Conservation (phyloP, 441 rosid species). For the Brassica balearica region DNA sequence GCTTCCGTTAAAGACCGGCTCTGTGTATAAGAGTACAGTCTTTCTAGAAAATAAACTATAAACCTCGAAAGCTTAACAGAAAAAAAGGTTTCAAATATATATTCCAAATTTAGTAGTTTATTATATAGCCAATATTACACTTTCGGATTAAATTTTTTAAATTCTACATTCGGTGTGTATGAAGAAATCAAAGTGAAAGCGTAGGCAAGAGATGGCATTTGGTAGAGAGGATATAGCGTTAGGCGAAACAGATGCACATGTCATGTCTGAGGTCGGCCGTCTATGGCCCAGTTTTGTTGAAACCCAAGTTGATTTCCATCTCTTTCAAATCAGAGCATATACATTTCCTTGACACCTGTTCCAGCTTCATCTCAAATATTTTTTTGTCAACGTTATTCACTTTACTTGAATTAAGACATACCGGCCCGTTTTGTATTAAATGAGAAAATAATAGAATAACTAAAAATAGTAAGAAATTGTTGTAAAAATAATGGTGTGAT, state of each 20-base stretch:
- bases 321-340: background rate
- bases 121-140: background rate
- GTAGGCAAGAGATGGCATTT: constrained; percentile 19
- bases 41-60: background rate
- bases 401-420: constrained; percentile 5
- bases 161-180: background rate
- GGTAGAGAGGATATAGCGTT: constrained; percentile 30
- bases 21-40: background rate
- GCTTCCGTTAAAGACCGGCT: no score
- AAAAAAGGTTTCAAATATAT: background rate
- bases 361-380: background rate
- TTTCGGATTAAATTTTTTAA: background rate
- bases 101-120: background rate
- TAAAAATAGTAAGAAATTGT: background rate
- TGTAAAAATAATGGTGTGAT: background rate
- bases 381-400: background rate
- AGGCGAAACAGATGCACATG: constrained; percentile 41
- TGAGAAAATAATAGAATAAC: constrained; percentile 10
- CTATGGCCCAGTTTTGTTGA: constrained; percentile 35
- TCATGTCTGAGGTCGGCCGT: constrained; percentile 42
- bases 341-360: constrained; percentile 14
- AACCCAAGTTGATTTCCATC: constrained; percentile 45
- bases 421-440: background rate
- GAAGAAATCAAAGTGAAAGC: constrained; percentile 1
- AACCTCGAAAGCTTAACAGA: background rate